Evolutionary conservation across 129 eudicot genomes (phyloP).

Genomic region (Oenanthe sinensis): DNA sequence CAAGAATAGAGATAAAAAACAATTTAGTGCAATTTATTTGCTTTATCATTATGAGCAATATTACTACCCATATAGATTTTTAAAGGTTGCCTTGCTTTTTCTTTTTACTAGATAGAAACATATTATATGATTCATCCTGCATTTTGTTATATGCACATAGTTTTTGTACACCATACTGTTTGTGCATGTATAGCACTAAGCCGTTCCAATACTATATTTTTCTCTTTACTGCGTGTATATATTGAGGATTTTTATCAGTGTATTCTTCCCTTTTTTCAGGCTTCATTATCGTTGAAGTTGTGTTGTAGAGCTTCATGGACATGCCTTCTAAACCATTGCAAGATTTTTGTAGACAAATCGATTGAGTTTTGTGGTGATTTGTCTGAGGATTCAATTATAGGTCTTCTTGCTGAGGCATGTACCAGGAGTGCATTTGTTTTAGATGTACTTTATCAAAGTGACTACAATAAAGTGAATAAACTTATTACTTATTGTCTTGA

Average conservation of each 20-base stretch:
- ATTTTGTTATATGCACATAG: not conserved
- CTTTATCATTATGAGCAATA: not conserved
- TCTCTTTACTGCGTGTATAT: not conserved
- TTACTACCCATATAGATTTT: not conserved
- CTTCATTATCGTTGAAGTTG: constrained; percentile 46
- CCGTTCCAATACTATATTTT: not conserved
- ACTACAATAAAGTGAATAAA: constrained; percentile 30
- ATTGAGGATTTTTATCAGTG: constrained; percentile 11
- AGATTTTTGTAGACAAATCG: constrained; percentile 28
- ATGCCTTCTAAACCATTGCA: constrained; percentile 35
- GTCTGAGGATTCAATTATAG: constrained; percentile 41
- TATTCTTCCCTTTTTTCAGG: constrained; percentile 39
- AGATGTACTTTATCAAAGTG: constrained; percentile 50
- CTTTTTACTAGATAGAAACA: not conserved
- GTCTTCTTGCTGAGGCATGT: constrained; percentile 51
- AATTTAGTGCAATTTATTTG: not conserved
- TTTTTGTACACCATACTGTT: not conserved
- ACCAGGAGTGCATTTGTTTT: constrained; percentile 53
- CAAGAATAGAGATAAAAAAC: not conserved
- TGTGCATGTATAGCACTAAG: not conserved
- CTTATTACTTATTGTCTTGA: constrained; percentile 37
- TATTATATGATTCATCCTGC: not conserved
- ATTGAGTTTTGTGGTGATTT: constrained; percentile 27
- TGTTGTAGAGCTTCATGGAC: constrained; percentile 81
- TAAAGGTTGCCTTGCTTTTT: not conserved